phyloP scores from a whole-genome alignment of 2,329 filamentous ascomycete species.

The Fusarium piperis region DNA sequence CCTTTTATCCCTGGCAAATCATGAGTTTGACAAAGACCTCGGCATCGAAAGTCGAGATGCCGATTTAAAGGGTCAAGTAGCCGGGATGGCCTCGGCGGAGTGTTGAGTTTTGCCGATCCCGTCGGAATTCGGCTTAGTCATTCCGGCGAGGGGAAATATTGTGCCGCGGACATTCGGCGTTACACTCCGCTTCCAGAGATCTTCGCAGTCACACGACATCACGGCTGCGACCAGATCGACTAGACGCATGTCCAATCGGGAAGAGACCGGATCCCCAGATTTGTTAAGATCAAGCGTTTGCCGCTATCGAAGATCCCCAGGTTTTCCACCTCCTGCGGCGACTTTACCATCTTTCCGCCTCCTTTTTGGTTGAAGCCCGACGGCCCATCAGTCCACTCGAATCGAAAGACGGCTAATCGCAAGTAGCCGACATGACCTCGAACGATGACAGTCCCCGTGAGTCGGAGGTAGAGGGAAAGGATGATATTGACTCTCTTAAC shows the following conservation, averaged over 20 bases:
- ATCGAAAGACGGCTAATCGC: neutral
- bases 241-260: conserved; percentile 21
- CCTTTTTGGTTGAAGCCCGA: neutral
- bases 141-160: conserved; percentile 17
- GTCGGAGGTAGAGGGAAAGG: conserved; percentile 32
- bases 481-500: conserved; percentile 24
- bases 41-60: conserved; percentile 3
- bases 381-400: neutral
- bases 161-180: conserved; percentile 23
- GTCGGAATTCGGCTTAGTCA: conserved; percentile 27
- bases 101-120: neutral
- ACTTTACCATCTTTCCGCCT: neutral
- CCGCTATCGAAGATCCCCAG: neutral
- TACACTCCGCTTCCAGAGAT: neutral
- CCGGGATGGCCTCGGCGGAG: conserved; percentile 24
- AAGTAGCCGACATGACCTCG: conserved; percentile 27
- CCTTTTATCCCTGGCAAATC: neutral
- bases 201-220: conserved; percentile 25
- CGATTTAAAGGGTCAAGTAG: conserved; percentile 10
- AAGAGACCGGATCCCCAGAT: conserved; percentile 10
- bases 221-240: neutral
- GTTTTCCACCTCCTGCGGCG: neutral
- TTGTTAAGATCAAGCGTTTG: neutral
- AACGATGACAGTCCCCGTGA: conserved; percentile 15
- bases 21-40: neutral